Conservation (phyloP, 768 basidiomycete species). For the Hirschioporus abietinus region DNA sequence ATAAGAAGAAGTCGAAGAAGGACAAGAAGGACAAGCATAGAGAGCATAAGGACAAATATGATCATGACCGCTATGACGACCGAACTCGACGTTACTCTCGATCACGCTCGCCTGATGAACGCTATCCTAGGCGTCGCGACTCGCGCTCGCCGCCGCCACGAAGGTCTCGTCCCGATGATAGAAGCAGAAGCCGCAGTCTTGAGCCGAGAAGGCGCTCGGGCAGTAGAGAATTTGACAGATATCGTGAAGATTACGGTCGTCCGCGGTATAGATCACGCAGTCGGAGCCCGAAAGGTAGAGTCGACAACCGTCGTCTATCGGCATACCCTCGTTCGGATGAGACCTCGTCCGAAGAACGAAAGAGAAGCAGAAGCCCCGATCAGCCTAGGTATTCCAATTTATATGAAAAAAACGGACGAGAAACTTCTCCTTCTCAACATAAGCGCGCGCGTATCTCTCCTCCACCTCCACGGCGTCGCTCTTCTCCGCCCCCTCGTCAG, state of each 20-base stretch:
- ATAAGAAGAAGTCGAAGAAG: conserved; percentile 53
- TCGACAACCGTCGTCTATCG: background rate
- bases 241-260: conserved; percentile 8
- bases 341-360: conserved; percentile 5
- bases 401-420: conserved; percentile 1
- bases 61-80: conserved; percentile 27
- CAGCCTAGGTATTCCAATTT: background rate
- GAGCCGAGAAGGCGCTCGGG: conserved; percentile 17
- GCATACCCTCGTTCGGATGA: background rate
- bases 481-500: conserved; percentile 20
- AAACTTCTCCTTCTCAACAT: conserved; percentile 12
- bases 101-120: conserved; percentile 15
- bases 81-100: conserved; percentile 14
- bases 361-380: conserved; percentile 9
- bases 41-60: conserved; percentile 34
- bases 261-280: conserved; percentile 13
- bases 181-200: conserved; percentile 22
- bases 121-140: background rate
- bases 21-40: conserved; percentile 42
- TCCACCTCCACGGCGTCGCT: conserved; percentile 29
- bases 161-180: conserved; percentile 13
- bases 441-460: conserved; percentile 51
- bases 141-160: conserved; percentile 9
- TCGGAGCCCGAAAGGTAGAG: conserved; percentile 11
- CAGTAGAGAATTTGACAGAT: conserved; percentile 13